Conservation (phyloP, 352 stramenopile species). For the Pythium grandisporangium region DNA sequence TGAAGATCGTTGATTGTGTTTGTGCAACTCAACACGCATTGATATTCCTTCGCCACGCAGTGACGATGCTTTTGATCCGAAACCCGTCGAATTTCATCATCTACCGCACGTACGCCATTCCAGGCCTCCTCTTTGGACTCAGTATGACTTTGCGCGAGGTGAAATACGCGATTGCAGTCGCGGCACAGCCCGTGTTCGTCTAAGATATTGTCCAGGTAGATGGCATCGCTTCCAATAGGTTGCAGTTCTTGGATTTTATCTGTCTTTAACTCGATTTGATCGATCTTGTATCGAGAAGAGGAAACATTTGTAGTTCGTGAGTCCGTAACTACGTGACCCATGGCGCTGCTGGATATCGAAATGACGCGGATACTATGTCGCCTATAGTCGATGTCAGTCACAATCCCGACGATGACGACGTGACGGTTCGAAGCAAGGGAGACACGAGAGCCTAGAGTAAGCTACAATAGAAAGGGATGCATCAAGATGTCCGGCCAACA, state of each 20-base stretch:
- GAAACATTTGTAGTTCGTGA: too few species aligned
- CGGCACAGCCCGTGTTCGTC: conserved; percentile 33
- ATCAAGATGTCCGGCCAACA: too few species aligned
- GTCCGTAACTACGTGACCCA: too few species aligned
- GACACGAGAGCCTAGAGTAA: too few species aligned
- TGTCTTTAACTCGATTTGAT: conserved; percentile 15
- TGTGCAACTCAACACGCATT: conserved; percentile 18
- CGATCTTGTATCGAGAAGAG: conserved; percentile 14
- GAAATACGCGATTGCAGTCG: conserved; percentile 40
- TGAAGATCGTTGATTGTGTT: conserved; percentile 10
- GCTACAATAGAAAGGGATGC: too few species aligned
- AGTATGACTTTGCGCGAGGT: conserved; percentile 17
- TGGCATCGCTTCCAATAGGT: conserved; percentile 10
- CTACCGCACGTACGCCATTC: conserved; percentile 12
- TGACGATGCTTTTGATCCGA: conserved; percentile 18
- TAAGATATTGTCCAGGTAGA: conserved; percentile 7
- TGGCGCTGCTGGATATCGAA: too few species aligned
- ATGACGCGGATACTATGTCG: too few species aligned
- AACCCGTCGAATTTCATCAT: conserved; percentile 11
- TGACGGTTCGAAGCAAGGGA: too few species aligned
- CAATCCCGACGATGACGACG: too few species aligned
- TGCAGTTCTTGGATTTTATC: conserved; percentile 21
- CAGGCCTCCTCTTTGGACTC: conserved; percentile 14
- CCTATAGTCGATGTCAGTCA: too few species aligned
- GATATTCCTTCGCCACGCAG: conserved; percentile 22